Percentiles rank a stretch among this genome's conserved stretches.
These are phyloP conservation scores for Clarireedia hainanense DNA, from an alignment of 2,329 filamentous ascomycete genomes.

Conservation along the genomic window DNA sequence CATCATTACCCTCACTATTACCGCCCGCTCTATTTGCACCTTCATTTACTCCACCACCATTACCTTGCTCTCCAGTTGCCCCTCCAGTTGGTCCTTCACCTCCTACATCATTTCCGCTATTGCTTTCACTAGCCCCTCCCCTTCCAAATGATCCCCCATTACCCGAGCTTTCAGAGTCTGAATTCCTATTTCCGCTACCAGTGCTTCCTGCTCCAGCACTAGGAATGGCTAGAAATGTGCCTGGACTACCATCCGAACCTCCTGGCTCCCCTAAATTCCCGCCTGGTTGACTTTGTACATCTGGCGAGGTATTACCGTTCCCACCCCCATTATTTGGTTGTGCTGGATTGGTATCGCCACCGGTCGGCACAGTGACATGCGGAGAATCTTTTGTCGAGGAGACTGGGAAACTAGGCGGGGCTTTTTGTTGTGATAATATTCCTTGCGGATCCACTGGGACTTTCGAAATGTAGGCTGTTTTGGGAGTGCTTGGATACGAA, in stretches of 20 bases:
- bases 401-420: no score
- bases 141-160: not conserved
- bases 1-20: not conserved
- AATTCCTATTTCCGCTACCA: not conserved
- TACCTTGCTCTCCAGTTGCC: not conserved
- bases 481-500: not conserved
- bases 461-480: not conserved
- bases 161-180: not conserved
- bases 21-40: not conserved
- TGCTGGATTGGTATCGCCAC: not conserved
- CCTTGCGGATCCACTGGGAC: not conserved
- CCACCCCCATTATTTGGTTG: no score
- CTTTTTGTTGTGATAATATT: not conserved
- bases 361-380: not conserved
- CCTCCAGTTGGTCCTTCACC: not conserved
- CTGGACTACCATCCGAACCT: not conserved
- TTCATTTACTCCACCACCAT: not conserved
- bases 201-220: not conserved
- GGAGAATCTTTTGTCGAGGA: not conserved
- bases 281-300: not conserved
- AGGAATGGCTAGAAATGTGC: conserved; percentile 17
- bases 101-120: not conserved
- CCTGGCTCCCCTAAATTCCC: not conserved
- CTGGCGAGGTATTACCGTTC: not conserved
- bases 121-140: not conserved